Conservation (phyloP, 2,329 filamentous ascomycete species). For the Fusarium avenaceum region DNA sequence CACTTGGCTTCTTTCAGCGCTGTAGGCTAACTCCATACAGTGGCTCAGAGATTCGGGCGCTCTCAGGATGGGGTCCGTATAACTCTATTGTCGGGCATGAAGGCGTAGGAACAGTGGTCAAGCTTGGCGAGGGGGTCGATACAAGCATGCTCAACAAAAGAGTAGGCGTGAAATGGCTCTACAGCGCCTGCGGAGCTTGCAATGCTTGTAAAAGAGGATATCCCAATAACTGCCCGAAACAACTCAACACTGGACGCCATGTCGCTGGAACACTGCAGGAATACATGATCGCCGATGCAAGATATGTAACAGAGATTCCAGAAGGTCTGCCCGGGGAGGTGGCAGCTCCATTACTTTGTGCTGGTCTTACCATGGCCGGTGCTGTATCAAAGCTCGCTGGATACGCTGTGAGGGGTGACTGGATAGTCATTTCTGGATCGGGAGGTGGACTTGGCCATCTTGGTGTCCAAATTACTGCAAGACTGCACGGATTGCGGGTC, state of each 20-base stretch:
- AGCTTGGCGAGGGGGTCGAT: conserved; percentile 49
- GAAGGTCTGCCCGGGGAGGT: conserved; percentile 36
- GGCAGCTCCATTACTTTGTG: conserved; percentile 51
- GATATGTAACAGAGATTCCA: conserved; percentile 49
- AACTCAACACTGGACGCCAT: conserved; percentile 58
- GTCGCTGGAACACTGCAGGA: conserved; percentile 52
- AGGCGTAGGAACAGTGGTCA: conserved; percentile 50
- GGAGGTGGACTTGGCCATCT: conserved; percentile 54
- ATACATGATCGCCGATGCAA: conserved; percentile 50
- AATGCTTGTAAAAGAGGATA: conserved; percentile 53
- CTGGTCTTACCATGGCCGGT: conserved; percentile 52
- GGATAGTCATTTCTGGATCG: conserved; percentile 52
- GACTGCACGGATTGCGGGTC: conserved; percentile 38
- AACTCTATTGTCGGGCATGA: conserved; percentile 50
- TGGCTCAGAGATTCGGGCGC: conserved; percentile 51
- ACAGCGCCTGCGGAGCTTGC: conserved; percentile 57
- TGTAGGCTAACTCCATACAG: conserved; percentile 18
- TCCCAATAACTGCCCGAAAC: conserved; percentile 57
- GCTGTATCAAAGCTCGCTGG: conserved; percentile 42
- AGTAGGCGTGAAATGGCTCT: conserved; percentile 62
- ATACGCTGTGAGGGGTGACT: conserved; percentile 35
- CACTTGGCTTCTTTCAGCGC: rapidly evolving
- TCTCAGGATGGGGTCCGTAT: conserved; percentile 50
- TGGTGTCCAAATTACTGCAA: conserved; percentile 51
- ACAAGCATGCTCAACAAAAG: conserved; percentile 50